These are phyloP conservation scores for Naganishia liquefaciens DNA, from an alignment of 1,284 basidiomycete species.

Conservation along the genomic window DNA sequence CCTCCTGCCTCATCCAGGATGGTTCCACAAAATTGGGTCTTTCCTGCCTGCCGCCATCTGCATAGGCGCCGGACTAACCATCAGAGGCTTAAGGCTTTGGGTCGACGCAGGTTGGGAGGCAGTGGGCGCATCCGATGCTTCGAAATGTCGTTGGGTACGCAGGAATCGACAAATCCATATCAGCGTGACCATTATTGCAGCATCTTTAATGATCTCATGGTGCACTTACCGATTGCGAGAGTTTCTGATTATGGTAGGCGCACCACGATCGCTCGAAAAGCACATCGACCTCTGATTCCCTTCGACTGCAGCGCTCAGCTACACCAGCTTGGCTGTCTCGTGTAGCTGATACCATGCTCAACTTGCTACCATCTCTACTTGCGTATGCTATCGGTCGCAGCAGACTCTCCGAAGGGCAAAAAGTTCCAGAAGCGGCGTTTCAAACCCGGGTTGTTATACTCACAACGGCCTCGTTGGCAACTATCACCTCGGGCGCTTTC, in stretches of 20 bases:
- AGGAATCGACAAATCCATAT: constrained; percentile 35
- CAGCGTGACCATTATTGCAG: constrained; percentile 1
- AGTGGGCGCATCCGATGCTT: constrained; percentile 40
- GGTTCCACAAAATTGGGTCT: constrained; percentile 82
- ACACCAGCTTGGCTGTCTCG: constrained; percentile 45
- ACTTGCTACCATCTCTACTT: constrained; percentile 7
- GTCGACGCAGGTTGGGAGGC: constrained; percentile 62
- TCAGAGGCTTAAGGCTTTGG: constrained; percentile 74
- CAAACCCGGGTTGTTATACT: constrained; percentile 41
- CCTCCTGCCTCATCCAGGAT: constrained; percentile 70
- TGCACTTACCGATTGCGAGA: not conserved
- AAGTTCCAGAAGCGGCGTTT: not conserved
- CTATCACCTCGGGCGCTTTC: constrained; percentile 71
- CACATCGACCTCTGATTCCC: not conserved
- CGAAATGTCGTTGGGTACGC: constrained; percentile 40
- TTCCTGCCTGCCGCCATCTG: constrained; percentile 83
- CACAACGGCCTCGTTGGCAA: constrained; percentile 38
- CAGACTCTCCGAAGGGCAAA: not conserved
- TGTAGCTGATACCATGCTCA: constrained; percentile 7
- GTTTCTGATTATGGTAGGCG: not conserved
- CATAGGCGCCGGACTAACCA: constrained; percentile 76
- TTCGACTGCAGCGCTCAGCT: constrained; percentile 4
- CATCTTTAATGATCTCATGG: constrained; percentile 10
- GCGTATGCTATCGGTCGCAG: not conserved
- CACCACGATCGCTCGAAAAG: not conserved